These are phyloP conservation scores for Dichotomocladium elegans DNA, from an alignment of 371 early-diverging fungal genomes.

Conservation along the genomic window DNA sequence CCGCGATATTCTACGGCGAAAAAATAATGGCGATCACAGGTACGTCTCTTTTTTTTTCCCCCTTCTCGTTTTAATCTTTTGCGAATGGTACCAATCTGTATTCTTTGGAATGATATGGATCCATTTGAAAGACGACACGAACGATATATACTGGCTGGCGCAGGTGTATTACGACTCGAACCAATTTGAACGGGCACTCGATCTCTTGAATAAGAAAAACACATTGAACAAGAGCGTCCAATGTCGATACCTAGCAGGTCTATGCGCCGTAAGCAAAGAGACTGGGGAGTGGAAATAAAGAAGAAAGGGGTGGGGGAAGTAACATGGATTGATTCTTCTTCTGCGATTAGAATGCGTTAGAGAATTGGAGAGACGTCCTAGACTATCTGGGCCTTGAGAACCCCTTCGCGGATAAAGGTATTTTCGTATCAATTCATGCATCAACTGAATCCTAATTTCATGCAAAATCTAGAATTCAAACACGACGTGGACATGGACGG, in stretches of 20 bases:
- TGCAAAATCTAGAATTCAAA: not conserved
- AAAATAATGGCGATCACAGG: constrained; percentile 3
- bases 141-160: constrained; percentile 60
- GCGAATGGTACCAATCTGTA: no score
- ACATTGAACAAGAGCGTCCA: constrained; percentile 50
- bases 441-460: no score
- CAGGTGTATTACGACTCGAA: constrained; percentile 55
- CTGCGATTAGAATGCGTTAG: constrained; percentile 47
- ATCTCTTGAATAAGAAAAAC: constrained; percentile 47
- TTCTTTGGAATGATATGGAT: not conserved
- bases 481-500: constrained; percentile 1
- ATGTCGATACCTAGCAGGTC: constrained; percentile 59
- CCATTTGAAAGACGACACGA: constrained; percentile 42
- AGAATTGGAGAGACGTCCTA: constrained; percentile 56
- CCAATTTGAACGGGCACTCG: constrained; percentile 58
- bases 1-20: constrained; percentile 12
- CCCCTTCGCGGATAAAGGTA: constrained; percentile 37
- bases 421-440: no score
- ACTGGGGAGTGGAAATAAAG: no score
- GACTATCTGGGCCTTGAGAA: constrained; percentile 58
- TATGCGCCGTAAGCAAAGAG: constrained; percentile 53
- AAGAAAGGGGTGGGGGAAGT: no score
- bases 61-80: no score
- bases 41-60: not conserved
- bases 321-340: no score